Evolutionary conservation across 164 flowering plant species (phyloP), one percentile per base, ranked within the genome.

Genomic region (Macadamia integrifolia): DNA sequence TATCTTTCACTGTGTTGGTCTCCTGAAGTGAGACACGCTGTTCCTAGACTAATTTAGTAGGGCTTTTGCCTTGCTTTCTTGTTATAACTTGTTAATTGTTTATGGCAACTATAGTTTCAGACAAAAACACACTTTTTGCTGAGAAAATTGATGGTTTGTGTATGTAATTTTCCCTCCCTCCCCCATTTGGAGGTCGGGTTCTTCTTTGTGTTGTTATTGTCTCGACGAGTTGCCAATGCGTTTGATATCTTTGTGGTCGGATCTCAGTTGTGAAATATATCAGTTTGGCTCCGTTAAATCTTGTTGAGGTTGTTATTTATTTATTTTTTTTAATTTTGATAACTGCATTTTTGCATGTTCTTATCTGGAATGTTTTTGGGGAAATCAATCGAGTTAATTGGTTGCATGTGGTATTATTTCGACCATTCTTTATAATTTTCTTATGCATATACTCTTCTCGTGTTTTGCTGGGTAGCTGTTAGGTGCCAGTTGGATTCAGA

Each of bases 401-500:
- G 5, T 5, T 9, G 18, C 48, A 17, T 44, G 18, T 44, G 42
- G 42, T 62, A 49, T 17, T 62, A 4, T 62, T 35, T 35, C 40
- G 40, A 35, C 52, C 9, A 46, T 44, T 35, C 17, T 49, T 62
- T 62, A 9, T 23, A 23, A 23, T 23, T 23, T 23, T 23, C 23
- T 23, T 23, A 23, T 23, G 23, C 23, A 23, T 8, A 14, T 15
- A 15, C 1, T 61, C 1, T 49, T 11, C 40, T 11, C 68, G 29
- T 53, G 58, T 66, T 69, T 68, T 12, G 6, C 56, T 69, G 59
- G 32, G 55, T 65, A 94, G 98, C 86, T 80, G 92, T 81, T 30
- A 85, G 88, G 75, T 86, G 88, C 74, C 83, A 90, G 74, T 80
- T 83, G 5, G 96, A 88, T 9, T 67, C 87, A 0, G 92, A 85